A percentile compares a stretch with the other conserved stretches of the same genome.
Evolutionary conservation across 495 filamentous ascomycete genomes (phyloP).

Genomic region (Opeltia flavorubescens): DNA sequence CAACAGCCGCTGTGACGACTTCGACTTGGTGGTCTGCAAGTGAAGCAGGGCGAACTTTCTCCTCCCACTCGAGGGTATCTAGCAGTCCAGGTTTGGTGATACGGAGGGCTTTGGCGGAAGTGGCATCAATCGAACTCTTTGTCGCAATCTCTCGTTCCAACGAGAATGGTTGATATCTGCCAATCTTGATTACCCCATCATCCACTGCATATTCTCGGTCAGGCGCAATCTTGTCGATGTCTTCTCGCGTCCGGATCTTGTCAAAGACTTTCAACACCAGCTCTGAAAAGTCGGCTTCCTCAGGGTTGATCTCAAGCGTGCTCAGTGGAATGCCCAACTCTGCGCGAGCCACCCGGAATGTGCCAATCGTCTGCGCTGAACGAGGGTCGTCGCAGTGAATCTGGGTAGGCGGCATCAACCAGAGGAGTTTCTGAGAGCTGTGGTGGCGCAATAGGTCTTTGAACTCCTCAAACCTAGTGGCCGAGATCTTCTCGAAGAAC

Average conservation of each 20-base stretch:
- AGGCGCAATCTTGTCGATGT: slow-evolving; percentile 2
- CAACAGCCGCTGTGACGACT: slow-evolving; percentile 25
- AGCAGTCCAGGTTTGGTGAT: slow-evolving; percentile 12
- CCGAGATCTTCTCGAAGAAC: slow-evolving; percentile 20
- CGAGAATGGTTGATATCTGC: slow-evolving; percentile 9
- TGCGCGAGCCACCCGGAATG: background rate
- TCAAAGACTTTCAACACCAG: slow-evolving; percentile 1
- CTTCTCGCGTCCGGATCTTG: slow-evolving; percentile 2
- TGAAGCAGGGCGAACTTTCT: background rate
- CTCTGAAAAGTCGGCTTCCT: background rate
- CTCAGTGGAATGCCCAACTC: background rate
- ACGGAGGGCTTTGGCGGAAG: background rate
- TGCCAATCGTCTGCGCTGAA: slow-evolving; percentile 9
- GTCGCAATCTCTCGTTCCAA: slow-evolving; percentile 4
- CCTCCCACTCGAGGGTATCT: slow-evolving; percentile 16
- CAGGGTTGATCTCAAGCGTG: slow-evolving; percentile 5
- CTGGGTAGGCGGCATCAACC: slow-evolving; percentile 19
- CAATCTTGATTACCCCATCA: slow-evolving; percentile 3
- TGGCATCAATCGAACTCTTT: background rate
- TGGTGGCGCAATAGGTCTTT: slow-evolving; percentile 17
- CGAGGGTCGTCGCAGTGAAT: slow-evolving; percentile 18
- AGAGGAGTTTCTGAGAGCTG: slow-evolving; percentile 16
- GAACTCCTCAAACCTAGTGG: slow-evolving; percentile 21
- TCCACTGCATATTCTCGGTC: slow-evolving; percentile 8
- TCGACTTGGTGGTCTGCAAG: slow-evolving; percentile 22